Evolutionary conservation across 352 stramenopile genomes (phyloP), one percentile per base, ranked within the genome.

Genomic region (Lagenidium giganteum): DNA sequence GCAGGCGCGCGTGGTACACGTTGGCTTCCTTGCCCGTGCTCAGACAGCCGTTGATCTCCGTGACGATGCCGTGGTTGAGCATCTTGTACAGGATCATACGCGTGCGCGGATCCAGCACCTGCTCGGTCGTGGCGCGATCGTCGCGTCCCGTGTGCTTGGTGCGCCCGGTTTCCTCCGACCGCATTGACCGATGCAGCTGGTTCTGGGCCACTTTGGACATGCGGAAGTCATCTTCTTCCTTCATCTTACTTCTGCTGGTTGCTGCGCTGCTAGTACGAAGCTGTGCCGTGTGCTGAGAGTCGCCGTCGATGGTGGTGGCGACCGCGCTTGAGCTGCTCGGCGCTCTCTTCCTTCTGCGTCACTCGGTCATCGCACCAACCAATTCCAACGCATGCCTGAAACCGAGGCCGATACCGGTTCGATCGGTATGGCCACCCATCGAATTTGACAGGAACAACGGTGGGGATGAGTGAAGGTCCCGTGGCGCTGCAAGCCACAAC

Each of bases 21-120:
- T 99, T 99, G 26, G 97, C 97, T 70, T 99, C 97, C 61, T 99
- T 99, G 26, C 97, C 97, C 8, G 97, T 99, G 64, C 88, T 98
- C 26, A 99, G 58, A 59, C 97, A 99, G 33, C 97, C 97, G 67
- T 99, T 97, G 55, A 99, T 98, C 57, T 97, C 79, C 30, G 84
- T 81, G 27, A 99, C 76, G 45, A 98, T 90, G 37, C 93, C 93
- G 46, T 88, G 92, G 64, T 96, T 98, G 8, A 99, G 67, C 78
- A 99, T 90, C 61, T 97, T 97, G 73, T 98, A 99, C 25, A 99
- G 74, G 56, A 99, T 98, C 65, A 99, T 92, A 30, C 97, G 83
- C 32, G 96, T 99, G 17, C 96, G 80, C 25, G 97, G 96, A 79
- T 99, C 97, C 42, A 99, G 78, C 53, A 97, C 92, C 54, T 98